These are phyloP conservation scores for Rostrohypoxylon terebratum DNA, from an alignment of 495 filamentous ascomycete species.

Conservation along the genomic window DNA sequence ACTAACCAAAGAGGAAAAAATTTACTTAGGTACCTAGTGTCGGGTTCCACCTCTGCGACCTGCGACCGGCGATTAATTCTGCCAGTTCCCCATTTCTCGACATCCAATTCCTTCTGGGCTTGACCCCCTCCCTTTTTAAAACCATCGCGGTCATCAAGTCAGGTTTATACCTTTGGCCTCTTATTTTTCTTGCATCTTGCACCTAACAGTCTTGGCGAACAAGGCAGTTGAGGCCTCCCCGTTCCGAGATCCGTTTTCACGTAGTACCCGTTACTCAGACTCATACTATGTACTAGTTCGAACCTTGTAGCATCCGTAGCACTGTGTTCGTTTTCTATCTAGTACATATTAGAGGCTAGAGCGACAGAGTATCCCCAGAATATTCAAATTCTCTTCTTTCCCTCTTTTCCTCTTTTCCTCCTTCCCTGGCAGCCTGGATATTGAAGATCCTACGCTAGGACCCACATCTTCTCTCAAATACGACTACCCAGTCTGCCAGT, in stretches of 20 bases:
- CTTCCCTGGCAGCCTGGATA: too few species aligned
- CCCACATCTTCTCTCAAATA: constrained; percentile 33
- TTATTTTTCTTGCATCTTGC: constrained; percentile 29
- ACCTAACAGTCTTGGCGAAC: constrained; percentile 43
- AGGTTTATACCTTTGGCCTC: constrained; percentile 22
- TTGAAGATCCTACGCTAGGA: constrained; percentile 27
- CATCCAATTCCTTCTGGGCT: constrained; percentile 22
- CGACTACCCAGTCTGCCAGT: neutral
- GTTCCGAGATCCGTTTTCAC: constrained; percentile 36
- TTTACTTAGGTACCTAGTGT: neutral
- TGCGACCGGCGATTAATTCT: constrained; percentile 6
- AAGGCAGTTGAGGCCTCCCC: constrained; percentile 41
- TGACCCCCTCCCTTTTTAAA: constrained; percentile 20
- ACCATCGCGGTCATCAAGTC: constrained; percentile 31
- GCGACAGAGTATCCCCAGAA: neutral
- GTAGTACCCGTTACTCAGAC: neutral
- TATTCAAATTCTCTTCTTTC: constrained; percentile 19
- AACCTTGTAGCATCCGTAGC: neutral
- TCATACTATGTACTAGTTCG: constrained; percentile 11
- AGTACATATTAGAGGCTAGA: too few species aligned
- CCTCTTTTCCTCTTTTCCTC: too few species aligned
- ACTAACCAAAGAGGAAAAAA: constrained; percentile 9
- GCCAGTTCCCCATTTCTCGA: constrained; percentile 4
- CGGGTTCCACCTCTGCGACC: constrained; percentile 21
- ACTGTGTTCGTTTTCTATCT: constrained; percentile 11